These are phyloP conservation scores for Candida montana DNA, from an alignment of 805 yeast genomes.

Conservation along the genomic window DNA sequence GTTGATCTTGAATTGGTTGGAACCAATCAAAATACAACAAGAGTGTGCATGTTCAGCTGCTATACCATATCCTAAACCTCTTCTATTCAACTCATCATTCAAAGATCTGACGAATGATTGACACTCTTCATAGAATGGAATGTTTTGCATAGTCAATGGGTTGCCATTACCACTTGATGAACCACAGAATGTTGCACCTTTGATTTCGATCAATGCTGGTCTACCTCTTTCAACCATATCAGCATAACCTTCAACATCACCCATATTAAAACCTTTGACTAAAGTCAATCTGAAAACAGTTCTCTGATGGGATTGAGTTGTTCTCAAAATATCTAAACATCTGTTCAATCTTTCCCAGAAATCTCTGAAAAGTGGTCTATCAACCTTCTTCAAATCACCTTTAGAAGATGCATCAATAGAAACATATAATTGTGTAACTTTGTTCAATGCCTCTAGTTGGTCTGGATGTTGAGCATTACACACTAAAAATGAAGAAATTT, in stretches of 20 bases:
- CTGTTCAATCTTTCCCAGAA: conserved; percentile 85
- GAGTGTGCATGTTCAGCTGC: conserved; percentile 97
- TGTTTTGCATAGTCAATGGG: conserved; percentile 91
- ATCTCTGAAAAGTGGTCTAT: conserved; percentile 83
- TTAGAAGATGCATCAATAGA: conserved; percentile 93
- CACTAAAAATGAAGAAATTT: conserved; percentile 81
- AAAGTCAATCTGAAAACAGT: conserved; percentile 87
- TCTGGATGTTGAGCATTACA: conserved; percentile 97
- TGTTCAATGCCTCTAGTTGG: conserved; percentile 58
- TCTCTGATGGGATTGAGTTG: conserved; percentile 74
- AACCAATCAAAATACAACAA: conserved; percentile 84
- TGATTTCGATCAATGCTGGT: conserved; percentile 87
- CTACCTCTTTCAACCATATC: conserved; percentile 75
- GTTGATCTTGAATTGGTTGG: conserved; percentile 60
- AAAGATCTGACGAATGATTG: conserved; percentile 63
- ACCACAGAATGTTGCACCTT: conserved; percentile 95
- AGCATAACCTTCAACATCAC: conserved; percentile 74
- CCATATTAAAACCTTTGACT: conserved; percentile 90
- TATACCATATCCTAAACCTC: conserved; percentile 71
- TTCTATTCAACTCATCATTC: conserved; percentile 51
- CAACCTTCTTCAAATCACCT: conserved; percentile 72
- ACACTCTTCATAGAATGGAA: conserved; percentile 92
- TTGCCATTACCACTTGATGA: conserved; percentile 79
- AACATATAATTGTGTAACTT: conserved; percentile 87
- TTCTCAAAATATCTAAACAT: conserved; percentile 73